phyloP scores from a whole-genome alignment of 2,329 filamentous ascomycete species.

The Phialocephala sp. region DNA sequence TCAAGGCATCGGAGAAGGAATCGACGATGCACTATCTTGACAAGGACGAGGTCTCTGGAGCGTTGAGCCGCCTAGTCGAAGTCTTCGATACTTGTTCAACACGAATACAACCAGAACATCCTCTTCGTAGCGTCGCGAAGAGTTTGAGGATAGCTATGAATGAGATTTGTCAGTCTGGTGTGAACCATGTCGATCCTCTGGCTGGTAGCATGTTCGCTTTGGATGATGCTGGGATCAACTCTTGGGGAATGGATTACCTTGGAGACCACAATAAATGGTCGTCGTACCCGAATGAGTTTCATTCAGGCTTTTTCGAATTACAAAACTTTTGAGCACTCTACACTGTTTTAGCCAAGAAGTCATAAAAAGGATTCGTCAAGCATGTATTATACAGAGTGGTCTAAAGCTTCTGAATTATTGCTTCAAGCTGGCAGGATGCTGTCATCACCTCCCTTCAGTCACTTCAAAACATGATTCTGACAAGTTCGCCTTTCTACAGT shows the following conservation, averaged over 20 bases:
- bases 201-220: not conserved
- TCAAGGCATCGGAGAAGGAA: slow-evolving; percentile 32
- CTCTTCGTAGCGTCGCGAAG: slow-evolving; percentile 1
- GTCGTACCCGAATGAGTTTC: not conserved
- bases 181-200: not conserved
- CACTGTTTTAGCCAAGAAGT: too few species aligned
- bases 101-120: not conserved
- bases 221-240: not conserved
- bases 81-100: slow-evolving; percentile 11
- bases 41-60: slow-evolving; percentile 27
- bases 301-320: not conserved
- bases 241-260: slow-evolving; percentile 5
- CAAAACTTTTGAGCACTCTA: not conserved
- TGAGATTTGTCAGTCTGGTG: not conserved
- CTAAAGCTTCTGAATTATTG: too few species aligned
- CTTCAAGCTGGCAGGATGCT: too few species aligned
- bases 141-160: slow-evolving; percentile 3
- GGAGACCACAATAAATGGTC: not conserved
- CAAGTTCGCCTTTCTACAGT: too few species aligned
- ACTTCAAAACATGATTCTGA: too few species aligned
- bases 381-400: not conserved
- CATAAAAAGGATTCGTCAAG: not conserved
- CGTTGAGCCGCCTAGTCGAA: slow-evolving; percentile 30
- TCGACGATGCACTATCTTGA: slow-evolving; percentile 25
- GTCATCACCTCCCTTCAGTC: too few species aligned